These are phyloP conservation scores for Aspergillus sp. DNA, from an alignment of 2,329 filamentous ascomycete species.

Conservation along the genomic window DNA sequence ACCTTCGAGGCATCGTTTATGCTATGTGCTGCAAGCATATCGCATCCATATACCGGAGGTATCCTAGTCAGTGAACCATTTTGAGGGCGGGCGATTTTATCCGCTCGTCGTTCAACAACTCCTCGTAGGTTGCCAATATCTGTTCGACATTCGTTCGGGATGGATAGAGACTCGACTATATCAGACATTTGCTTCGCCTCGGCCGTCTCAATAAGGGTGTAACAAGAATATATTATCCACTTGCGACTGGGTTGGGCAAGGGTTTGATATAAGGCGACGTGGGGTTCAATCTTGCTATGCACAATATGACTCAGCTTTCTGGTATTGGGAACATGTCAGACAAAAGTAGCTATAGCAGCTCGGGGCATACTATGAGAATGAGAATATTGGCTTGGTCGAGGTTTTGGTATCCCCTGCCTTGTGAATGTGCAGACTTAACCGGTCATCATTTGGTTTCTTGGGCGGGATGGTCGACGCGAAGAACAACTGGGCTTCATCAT, in stretches of 20 bases:
- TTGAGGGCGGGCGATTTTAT: background rate
- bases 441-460: background rate
- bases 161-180: background rate
- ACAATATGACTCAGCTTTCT: background rate
- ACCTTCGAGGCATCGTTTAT: background rate
- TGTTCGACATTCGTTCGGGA: background rate
- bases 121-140: background rate
- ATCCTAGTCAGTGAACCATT: background rate
- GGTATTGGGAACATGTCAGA: background rate
- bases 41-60: background rate
- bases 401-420: background rate
- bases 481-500: background rate
- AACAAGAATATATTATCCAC: background rate
- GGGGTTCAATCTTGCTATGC: background rate
- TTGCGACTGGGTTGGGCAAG: background rate
- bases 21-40: slow-evolving; percentile 1
- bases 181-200: background rate
- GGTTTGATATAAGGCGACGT: background rate
- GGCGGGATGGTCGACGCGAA: background rate
- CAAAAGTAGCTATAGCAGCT: background rate
- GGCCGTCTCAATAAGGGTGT: background rate
- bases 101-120: background rate
- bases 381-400: background rate
- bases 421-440: background rate
- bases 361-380: background rate